Conservation (phyloP, 441 rosid species). For the Populus hybrid region DNA sequence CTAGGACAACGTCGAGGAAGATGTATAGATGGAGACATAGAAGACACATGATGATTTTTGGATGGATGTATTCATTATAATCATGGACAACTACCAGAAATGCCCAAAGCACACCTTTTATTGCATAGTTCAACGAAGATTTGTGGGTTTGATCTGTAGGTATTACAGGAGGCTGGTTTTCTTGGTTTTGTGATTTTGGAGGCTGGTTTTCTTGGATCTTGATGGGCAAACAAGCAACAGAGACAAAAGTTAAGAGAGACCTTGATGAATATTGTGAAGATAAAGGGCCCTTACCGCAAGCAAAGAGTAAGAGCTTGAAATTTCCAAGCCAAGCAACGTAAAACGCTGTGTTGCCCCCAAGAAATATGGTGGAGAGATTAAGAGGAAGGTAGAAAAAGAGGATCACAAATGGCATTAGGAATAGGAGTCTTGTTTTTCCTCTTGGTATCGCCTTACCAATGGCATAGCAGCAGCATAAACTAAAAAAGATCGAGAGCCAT, state of each 20-base stretch:
- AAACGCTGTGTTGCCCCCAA: not conserved
- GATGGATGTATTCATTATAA: conserved; percentile 26
- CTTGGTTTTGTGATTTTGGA: conserved; percentile 3
- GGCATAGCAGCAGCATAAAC: not conserved
- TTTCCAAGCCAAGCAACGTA: conserved; percentile 3
- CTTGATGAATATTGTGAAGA: conserved; percentile 18
- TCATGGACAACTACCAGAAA: conserved; percentile 13
- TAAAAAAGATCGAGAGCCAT: not conserved
- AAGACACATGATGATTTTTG: conserved; percentile 19
- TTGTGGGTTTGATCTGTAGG: too few relatives aligned
- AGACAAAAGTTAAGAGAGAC: conserved; percentile 43
- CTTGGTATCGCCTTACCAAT: not conserved
- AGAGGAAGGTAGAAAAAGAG: conserved; percentile 4
- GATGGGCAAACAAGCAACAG: conserved; percentile 55
- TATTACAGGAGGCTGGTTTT: not conserved
- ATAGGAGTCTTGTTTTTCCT: not conserved
- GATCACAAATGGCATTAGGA: not conserved
- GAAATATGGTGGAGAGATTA: not conserved
- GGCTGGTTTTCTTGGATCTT: conserved; percentile 25
- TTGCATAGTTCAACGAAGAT: conserved; percentile 13
- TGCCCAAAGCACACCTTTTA: conserved; percentile 21
- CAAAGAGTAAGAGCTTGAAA: conserved; percentile 2
- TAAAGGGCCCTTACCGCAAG: conserved; percentile 50
- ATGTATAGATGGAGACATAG: conserved; percentile 42
- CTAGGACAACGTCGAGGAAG: conserved; percentile 20